These are phyloP conservation scores for Piper betle DNA, from an alignment of 164 flowering plant species.

Conservation along the genomic window DNA sequence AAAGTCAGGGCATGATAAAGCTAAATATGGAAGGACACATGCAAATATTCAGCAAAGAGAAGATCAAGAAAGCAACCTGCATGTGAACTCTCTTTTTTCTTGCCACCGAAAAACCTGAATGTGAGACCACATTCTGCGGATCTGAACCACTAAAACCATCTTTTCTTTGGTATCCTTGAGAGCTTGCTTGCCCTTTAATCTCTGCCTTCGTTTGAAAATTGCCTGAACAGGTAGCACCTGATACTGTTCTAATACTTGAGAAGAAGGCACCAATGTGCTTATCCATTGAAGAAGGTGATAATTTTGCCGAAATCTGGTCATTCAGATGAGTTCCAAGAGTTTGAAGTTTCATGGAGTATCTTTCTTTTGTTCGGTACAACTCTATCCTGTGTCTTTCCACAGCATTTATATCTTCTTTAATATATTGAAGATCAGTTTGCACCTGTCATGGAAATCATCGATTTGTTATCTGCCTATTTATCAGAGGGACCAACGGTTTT, in stretches of 20 bases:
- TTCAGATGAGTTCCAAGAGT: slow-evolving; percentile 54
- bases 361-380: slow-evolving; percentile 52
- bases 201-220: slow-evolving; percentile 40
- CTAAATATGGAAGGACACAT: not conserved
- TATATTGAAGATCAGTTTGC: slow-evolving; percentile 73
- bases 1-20: not conserved
- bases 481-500: not conserved
- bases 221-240: slow-evolving; percentile 32
- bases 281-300: slow-evolving; percentile 39
- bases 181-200: slow-evolving; percentile 32
- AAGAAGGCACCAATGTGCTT: slow-evolving; percentile 33
- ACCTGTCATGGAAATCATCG: slow-evolving; percentile 22
- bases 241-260: slow-evolving; percentile 33
- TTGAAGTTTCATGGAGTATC: slow-evolving; percentile 54
- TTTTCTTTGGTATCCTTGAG: slow-evolving; percentile 38
- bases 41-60: not conserved
- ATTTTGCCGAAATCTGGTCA: slow-evolving; percentile 29
- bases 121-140: slow-evolving; percentile 31
- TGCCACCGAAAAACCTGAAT: slow-evolving; percentile 47
- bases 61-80: slow-evolving; percentile 42
- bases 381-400: slow-evolving; percentile 81
- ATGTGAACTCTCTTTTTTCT: slow-evolving; percentile 67
- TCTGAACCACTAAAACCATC: slow-evolving; percentile 57
- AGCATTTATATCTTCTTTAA: slow-evolving; percentile 67
- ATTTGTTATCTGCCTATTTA: not conserved